Base-by-base conservation (phyloP, 2,329 filamentous ascomycete genomes). In the Metarhizium rileyi region DNA sequence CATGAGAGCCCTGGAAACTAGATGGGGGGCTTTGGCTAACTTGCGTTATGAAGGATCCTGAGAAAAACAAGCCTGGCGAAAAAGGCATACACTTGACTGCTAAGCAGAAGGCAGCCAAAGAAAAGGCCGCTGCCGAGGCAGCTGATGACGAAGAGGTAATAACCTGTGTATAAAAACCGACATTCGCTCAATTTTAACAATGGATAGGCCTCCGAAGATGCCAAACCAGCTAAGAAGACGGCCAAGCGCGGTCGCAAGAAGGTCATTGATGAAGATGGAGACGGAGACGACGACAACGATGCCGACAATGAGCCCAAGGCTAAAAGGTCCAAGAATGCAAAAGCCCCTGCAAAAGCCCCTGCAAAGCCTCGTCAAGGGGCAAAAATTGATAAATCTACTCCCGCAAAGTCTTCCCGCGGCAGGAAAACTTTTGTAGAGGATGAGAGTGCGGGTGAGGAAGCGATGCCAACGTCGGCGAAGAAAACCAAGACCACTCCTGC, bases 61-160 rank as follows among this genome's bases (percentile, higher is more conserved):
- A 86, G 61, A 78, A 80, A 69, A 94, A 93, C 63, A 74, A 77
- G 20, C 83, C 79, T 3, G 86, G 86, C 16, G 72, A 75, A 58
- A 76, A 70, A 52, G 84, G 85, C 23, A 87, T 86, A 61, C 81
- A 80, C 51, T 63, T 70, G 49, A 65, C 59, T 23, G 61, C 60
- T 35, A 62, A 60, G 46, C 64, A 70, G 52, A 68, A 59, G 53
- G 65, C 53, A 45, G 68, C 66, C 55, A 63, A 61, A 48, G 59
- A 55, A 38, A 62, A 62, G 53, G 65, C 63, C 16, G 64, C 59
- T 16, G 61, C 58, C 23, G 61, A 53, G 6, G 54, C 51, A 3
- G 56, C 54, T 27, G 55, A 56, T 48, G 40, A 54, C 50, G 62
- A 61, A 50, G 23, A 48, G 52, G 9, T 20, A 41, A 2, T 28